These are phyloP conservation scores for Plectosphaerella sp. DNA, from an alignment of 2,329 filamentous ascomycete genomes.

Conservation along the genomic window DNA sequence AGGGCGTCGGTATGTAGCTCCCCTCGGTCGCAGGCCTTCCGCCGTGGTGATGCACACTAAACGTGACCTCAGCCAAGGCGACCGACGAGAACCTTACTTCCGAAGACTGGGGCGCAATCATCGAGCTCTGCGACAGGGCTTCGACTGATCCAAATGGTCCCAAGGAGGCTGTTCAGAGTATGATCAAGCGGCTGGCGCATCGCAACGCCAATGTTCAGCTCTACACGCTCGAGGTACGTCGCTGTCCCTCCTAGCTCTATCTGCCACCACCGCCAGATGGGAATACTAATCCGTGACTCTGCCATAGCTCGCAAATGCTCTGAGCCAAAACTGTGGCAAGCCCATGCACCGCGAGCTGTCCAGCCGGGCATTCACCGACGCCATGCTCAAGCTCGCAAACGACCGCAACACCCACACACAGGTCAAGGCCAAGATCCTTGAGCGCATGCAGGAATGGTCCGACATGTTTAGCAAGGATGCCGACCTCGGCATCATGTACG, in stretches of 20 bases:
- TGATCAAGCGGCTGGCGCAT: constrained; percentile 89
- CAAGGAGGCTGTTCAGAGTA: constrained; percentile 80
- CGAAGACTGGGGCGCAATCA: constrained; percentile 64
- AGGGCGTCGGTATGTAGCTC: constrained; percentile 49
- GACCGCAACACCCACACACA: constrained; percentile 95
- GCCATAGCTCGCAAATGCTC: constrained; percentile 73
- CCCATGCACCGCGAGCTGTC: constrained; percentile 85
- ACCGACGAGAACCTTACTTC: constrained; percentile 97
- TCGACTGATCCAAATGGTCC: constrained; percentile 51
- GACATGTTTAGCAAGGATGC: constrained; percentile 89
- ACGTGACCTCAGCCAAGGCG: constrained; percentile 53
- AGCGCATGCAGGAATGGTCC: constrained; percentile 94
- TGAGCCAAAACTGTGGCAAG: constrained; percentile 87
- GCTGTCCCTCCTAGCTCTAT: neutral
- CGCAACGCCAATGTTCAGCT: constrained; percentile 95
- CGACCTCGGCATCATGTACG: constrained; percentile 95
- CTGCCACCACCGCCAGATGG: too few relatives aligned
- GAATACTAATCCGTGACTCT: neutral
- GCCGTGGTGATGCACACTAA: neutral
- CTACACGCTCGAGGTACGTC: constrained; percentile 80
- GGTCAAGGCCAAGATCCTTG: constrained; percentile 94
- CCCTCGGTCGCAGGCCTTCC: constrained; percentile 6
- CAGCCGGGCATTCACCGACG: constrained; percentile 90
- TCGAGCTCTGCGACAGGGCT: constrained; percentile 60
- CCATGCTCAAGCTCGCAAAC: constrained; percentile 81